Conservation (phyloP, 805 yeast species). For the Torulaspora maleeae region DNA sequence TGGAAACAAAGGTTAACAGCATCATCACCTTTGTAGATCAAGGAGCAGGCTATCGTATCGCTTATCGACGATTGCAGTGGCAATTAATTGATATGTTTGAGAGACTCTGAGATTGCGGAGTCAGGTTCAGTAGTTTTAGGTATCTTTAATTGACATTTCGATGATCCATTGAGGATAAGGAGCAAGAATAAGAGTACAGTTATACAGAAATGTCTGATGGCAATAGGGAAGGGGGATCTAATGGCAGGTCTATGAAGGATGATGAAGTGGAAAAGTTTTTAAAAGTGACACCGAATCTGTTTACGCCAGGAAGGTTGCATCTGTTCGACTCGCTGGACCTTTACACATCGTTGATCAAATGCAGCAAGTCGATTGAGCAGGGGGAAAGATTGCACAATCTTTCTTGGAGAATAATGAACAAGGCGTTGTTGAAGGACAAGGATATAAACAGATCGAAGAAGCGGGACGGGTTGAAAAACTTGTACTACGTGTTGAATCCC, state of each 20-base stretch:
- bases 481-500: slow-evolving; percentile 31
- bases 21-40: neutral
- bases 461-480: slow-evolving; percentile 35
- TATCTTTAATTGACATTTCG: neutral
- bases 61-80: too few relatives aligned
- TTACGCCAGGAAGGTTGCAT: slow-evolving; percentile 31
- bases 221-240: neutral
- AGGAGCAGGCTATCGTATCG: neutral
- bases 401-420: slow-evolving; percentile 35
- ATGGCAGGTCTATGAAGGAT: neutral
- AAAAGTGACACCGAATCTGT: slow-evolving; percentile 33
- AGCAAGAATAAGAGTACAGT: neutral
- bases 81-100: slow-evolving; percentile 1
- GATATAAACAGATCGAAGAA: slow-evolving; percentile 31
- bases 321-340: slow-evolving; percentile 31
- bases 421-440: slow-evolving; percentile 26
- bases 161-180: slow-evolving; percentile 2
- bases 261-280: slow-evolving; percentile 15
- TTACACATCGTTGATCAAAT: slow-evolving; percentile 28
- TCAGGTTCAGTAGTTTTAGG: too few relatives aligned
- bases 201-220: slow-evolving; percentile 1
- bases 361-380: slow-evolving; percentile 26
- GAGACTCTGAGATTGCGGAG: too few relatives aligned
- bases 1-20: neutral
- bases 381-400: slow-evolving; percentile 35